Conservation (phyloP, 257 asterid species). For the Rubia yunnanensis region DNA sequence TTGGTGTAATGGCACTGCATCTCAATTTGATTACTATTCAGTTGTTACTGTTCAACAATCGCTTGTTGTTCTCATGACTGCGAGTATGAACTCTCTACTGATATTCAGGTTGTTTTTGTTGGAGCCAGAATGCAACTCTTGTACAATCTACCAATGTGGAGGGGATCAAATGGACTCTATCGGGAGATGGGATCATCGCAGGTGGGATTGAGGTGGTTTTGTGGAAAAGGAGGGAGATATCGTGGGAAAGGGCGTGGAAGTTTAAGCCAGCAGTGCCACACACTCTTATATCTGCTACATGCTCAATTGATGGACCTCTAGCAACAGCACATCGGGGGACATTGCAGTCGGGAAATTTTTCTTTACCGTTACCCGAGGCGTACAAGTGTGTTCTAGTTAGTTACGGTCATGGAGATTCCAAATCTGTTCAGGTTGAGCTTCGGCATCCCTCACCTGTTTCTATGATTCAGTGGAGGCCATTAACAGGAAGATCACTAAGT, state of each 20-base stretch:
- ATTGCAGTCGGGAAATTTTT: conserved; percentile 24
- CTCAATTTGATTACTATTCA: not conserved
- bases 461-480: conserved; percentile 95
- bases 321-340: conserved; percentile 71
- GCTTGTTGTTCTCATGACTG: conserved; percentile 26
- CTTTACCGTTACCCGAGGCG: conserved; percentile 33
- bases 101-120: conserved; percentile 99
- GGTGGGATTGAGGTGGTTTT: conserved; percentile 77
- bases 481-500: conserved; percentile 41
- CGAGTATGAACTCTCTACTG: conserved; percentile 69
- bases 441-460: conserved; percentile 73
- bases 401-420: conserved; percentile 39
- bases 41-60: conserved; percentile 2
- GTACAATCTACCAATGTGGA: conserved; percentile 67
- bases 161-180: conserved; percentile 80
- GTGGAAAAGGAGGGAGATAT: conserved; percentile 65
- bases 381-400: conserved; percentile 49
- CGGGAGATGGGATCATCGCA: conserved; percentile 88
- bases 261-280: conserved; percentile 70
- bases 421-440: conserved; percentile 43
- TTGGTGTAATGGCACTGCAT: not conserved
- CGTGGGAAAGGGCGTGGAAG: conserved; percentile 92
- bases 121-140: conserved; percentile 91
- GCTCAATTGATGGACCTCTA: conserved; percentile 60
- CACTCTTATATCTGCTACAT: conserved; percentile 62